phyloP scores from a whole-genome alignment of 2,329 filamentous ascomycete species.

The Ustilaginoidea virens region DNA sequence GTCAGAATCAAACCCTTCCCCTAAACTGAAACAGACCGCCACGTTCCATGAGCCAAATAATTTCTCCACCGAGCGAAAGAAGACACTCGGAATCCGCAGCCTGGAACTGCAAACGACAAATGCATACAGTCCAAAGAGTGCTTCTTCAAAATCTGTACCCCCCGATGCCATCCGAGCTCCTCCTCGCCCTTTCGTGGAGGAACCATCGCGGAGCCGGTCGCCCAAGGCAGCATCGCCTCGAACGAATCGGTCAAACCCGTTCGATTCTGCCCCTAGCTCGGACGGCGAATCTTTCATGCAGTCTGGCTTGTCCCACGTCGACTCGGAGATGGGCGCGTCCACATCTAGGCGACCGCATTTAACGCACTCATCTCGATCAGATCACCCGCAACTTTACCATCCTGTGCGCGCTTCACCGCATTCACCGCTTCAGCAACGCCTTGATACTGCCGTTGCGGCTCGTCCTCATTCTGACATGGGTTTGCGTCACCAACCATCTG shows the following conservation, averaged over 20 bases:
- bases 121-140: constrained; percentile 35
- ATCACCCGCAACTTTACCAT: constrained; percentile 37
- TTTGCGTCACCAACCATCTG: constrained; percentile 33
- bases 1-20: not conserved
- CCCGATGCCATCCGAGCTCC: constrained; percentile 41
- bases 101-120: constrained; percentile 14
- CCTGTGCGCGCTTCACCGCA: constrained; percentile 48
- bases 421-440: constrained; percentile 45
- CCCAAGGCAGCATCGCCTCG: constrained; percentile 18
- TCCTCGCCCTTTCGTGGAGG: constrained; percentile 14
- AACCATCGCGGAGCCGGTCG: constrained; percentile 12
- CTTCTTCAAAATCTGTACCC: constrained; percentile 35
- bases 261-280: constrained; percentile 34
- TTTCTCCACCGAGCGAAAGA: not conserved
- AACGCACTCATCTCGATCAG: constrained; percentile 18
- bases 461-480: constrained; percentile 21
- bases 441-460: constrained; percentile 31
- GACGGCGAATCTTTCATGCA: constrained; percentile 26
- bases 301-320: constrained; percentile 16
- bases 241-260: constrained; percentile 13
- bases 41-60: constrained; percentile 1
- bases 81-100: constrained; percentile 1
- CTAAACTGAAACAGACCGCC: not conserved
- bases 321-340: constrained; percentile 15
- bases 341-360: constrained; percentile 10